Conservation (phyloP, 2,329 filamentous ascomycete genomes). For the Aureobasidium sp. region DNA sequence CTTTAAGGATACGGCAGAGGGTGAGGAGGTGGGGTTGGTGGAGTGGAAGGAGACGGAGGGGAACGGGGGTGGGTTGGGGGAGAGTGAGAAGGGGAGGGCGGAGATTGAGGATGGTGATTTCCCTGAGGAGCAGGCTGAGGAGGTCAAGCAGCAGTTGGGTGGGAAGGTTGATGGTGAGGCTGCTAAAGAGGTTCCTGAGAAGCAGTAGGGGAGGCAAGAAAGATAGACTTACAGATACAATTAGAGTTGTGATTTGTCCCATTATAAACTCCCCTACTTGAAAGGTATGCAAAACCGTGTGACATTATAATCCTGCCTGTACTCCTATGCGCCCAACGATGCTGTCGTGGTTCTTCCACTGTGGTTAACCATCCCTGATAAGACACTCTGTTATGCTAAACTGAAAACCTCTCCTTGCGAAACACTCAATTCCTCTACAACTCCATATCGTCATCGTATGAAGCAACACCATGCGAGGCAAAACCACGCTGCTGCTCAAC, state of each 20-base stretch:
- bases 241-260: not conserved
- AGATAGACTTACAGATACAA: not conserved
- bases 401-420: not conserved
- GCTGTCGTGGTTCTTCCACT: not conserved
- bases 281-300: not conserved
- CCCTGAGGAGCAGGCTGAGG: conserved; percentile 16
- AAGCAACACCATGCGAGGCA: not conserved
- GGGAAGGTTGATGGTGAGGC: conserved; percentile 11
- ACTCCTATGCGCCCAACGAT: not conserved
- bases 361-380: not conserved
- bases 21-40: conserved; percentile 30
- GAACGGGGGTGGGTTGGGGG: conserved; percentile 42
- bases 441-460: conserved; percentile 6
- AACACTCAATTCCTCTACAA: not conserved
- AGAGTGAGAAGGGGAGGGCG: conserved; percentile 33
- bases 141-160: conserved; percentile 14
- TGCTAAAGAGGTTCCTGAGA: conserved; percentile 14
- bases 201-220: not conserved
- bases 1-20: conserved; percentile 32
- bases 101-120: conserved; percentile 19
- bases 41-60: conserved; percentile 43
- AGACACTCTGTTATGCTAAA: not conserved
- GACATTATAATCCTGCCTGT: not conserved
- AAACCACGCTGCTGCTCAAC: conserved; percentile 1
- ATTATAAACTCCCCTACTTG: not conserved